Percentiles rank a stretch among this genome's conserved stretches.
Conservation (phyloP, 345 rosid genomes). For the Sisymbrium irio region DNA sequence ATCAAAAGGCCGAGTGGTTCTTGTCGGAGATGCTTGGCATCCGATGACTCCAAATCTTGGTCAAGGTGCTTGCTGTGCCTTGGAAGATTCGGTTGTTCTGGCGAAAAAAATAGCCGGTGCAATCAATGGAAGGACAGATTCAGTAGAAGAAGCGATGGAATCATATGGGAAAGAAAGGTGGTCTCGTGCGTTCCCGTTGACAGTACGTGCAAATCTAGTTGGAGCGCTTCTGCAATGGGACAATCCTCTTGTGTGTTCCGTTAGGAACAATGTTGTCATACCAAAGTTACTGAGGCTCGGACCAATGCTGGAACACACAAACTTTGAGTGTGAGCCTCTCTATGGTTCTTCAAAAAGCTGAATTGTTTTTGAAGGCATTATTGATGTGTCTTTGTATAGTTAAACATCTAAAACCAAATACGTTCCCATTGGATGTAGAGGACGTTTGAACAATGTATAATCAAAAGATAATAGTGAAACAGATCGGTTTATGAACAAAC, state of each 20-base stretch:
- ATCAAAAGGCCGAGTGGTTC: slow-evolving; percentile 59
- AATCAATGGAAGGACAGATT: slow-evolving; percentile 39
- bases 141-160: slow-evolving; percentile 55
- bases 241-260: slow-evolving; percentile 65
- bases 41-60: slow-evolving; percentile 98
- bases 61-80: slow-evolving; percentile 88
- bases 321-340: slow-evolving; percentile 72
- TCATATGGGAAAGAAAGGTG: slow-evolving; percentile 76
- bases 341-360: slow-evolving; percentile 19
- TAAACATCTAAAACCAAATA: neutral
- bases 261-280: slow-evolving; percentile 56
- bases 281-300: slow-evolving; percentile 73
- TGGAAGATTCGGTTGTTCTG: slow-evolving; percentile 75
- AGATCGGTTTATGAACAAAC: neutral
- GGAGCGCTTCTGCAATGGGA: slow-evolving; percentile 91
- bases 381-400: neutral
- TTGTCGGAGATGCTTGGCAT: slow-evolving; percentile 93
- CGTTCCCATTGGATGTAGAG: neutral
- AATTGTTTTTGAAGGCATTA: neutral
- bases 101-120: slow-evolving; percentile 64
- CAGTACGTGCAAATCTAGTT: slow-evolving; percentile 69
- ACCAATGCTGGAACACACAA: slow-evolving; percentile 76
- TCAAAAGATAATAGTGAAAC: neutral
- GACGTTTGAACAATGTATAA: neutral
- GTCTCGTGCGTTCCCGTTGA: slow-evolving; percentile 69